phyloP scores from a whole-genome alignment of 441 rosid species.

The Cnidoscolus chayamansa region DNA sequence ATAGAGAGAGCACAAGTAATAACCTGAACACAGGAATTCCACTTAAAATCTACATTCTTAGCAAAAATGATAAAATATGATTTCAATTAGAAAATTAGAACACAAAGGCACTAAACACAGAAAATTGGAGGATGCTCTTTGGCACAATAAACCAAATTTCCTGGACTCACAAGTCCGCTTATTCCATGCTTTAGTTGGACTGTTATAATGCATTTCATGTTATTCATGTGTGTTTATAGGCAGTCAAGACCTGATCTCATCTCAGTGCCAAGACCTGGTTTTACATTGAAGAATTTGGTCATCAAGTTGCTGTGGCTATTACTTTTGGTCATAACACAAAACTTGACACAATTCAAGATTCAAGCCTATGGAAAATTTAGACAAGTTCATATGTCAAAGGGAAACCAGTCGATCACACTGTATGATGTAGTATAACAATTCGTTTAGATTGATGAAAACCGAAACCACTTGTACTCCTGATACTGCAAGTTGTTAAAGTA shows the following conservation, averaged over 20 bases:
- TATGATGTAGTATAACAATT: background rate
- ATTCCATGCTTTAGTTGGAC: too few relatives aligned
- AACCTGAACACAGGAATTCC: background rate
- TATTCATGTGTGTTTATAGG: background rate
- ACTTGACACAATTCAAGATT: background rate
- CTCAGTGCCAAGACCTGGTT: background rate
- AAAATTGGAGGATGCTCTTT: background rate
- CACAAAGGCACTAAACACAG: background rate
- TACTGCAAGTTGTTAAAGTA: background rate
- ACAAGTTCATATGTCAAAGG: background rate
- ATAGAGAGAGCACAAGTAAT: background rate
- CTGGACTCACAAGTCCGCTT: background rate
- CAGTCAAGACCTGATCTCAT: background rate
- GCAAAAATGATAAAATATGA: background rate
- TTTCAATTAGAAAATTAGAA: background rate
- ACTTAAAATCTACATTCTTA: background rate
- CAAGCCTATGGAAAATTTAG: background rate
- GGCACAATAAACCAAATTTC: background rate
- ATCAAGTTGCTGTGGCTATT: background rate
- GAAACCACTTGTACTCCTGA: background rate
- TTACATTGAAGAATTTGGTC: background rate
- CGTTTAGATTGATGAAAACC: background rate
- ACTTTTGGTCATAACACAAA: background rate
- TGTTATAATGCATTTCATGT: background rate
- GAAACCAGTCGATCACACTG: background rate